Conservation (phyloP, 2,329 filamentous ascomycete genomes). For the Simplicillium sp. region DNA sequence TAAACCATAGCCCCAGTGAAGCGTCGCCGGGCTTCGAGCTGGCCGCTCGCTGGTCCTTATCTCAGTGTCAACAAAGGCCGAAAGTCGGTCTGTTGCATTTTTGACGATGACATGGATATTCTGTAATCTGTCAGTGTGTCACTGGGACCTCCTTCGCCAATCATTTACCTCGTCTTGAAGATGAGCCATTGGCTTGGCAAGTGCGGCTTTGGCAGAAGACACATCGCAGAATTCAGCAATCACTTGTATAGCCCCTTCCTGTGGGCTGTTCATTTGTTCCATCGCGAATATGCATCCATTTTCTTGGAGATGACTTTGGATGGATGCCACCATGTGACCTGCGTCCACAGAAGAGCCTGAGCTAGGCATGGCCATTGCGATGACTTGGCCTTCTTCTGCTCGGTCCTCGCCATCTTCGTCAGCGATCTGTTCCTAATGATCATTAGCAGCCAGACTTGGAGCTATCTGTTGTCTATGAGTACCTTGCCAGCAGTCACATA, state of each 20-base stretch:
- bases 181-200: constrained; percentile 20
- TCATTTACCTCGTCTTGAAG: background rate
- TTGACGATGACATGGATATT: too few relatives aligned
- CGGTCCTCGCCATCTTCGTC: too few relatives aligned
- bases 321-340: too few relatives aligned
- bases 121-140: too few relatives aligned
- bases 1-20: constrained; percentile 2
- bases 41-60: background rate
- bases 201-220: constrained; percentile 29
- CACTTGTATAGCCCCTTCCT: constrained; percentile 34
- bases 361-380: too few relatives aligned
- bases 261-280: constrained; percentile 28
- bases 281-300: constrained; percentile 46
- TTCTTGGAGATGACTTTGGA: constrained; percentile 20
- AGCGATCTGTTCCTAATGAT: too few relatives aligned
- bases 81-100: too few relatives aligned
- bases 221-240: constrained; percentile 45
- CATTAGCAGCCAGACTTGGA: too few relatives aligned
- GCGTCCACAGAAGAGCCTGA: too few relatives aligned
- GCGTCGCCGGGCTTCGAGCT: background rate
- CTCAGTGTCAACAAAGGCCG: background rate
- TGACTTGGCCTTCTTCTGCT: too few relatives aligned
- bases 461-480: too few relatives aligned
- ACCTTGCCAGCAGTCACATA: background rate
- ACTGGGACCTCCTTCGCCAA: too few relatives aligned